These are phyloP conservation scores for Akanthomyces uredinophilus DNA, from an alignment of 2,329 filamentous ascomycete species.

Conservation along the genomic window DNA sequence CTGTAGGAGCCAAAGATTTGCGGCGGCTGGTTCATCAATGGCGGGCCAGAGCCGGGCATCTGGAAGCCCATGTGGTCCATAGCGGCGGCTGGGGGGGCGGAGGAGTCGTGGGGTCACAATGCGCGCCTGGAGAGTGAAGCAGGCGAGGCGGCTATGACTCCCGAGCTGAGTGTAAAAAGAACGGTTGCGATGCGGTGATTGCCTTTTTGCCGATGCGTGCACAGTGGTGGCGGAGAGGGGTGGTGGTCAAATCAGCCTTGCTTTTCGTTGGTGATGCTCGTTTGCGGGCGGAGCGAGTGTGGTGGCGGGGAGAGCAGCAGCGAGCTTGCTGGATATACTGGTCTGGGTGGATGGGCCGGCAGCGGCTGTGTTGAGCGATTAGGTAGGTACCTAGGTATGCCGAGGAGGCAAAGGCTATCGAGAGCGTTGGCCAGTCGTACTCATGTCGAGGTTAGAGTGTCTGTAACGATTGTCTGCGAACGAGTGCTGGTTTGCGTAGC, in stretches of 20 bases:
- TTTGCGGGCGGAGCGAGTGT: not conserved
- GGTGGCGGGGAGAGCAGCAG: not conserved
- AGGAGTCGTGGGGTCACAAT: not conserved
- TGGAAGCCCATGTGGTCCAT: conserved; percentile 56
- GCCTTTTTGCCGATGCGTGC: not conserved
- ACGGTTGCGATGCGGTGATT: not conserved
- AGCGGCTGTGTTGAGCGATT: not conserved
- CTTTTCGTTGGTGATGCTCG: not conserved
- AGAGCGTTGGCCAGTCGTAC: not conserved
- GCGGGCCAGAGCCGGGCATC: conserved; percentile 50
- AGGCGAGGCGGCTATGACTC: not conserved
- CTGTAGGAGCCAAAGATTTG: conserved; percentile 64
- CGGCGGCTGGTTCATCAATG: conserved; percentile 59
- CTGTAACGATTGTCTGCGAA: not conserved
- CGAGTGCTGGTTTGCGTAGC: not conserved
- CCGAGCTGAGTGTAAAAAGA: not conserved
- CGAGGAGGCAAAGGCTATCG: conserved; percentile 1
- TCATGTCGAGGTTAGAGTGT: not conserved
- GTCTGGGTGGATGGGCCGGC: not conserved
- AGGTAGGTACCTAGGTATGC: not conserved
- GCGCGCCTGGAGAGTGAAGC: not conserved
- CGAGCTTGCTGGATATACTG: not conserved
- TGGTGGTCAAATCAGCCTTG: too few relatives aligned
- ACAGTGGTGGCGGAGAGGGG: not conserved
- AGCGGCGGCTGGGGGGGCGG: conserved; percentile 8